These are phyloP conservation scores for Melocanna baccifera DNA, from an alignment of 176 grass and related monocot species.

Conservation along the genomic window DNA sequence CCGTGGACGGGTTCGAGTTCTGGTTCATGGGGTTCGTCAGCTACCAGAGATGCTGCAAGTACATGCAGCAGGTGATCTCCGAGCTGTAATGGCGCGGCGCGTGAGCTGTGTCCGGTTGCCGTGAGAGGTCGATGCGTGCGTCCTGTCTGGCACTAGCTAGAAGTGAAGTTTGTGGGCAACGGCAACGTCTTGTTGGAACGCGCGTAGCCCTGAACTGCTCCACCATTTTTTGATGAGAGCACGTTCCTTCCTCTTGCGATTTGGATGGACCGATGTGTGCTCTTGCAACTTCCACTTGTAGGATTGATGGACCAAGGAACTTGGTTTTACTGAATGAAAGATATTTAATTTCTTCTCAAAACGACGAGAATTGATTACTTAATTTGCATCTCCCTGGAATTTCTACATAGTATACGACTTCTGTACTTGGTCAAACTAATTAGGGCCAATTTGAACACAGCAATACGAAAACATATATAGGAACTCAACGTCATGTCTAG, in stretches of 20 bases:
- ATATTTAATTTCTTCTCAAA: not conserved
- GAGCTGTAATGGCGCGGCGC: not conserved
- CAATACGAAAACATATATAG: too few relatives aligned
- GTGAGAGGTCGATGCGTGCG: not conserved
- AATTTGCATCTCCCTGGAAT: not conserved
- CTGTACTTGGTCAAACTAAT: not conserved
- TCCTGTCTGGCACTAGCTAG: not conserved
- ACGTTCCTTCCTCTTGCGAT: slow-evolving; percentile 35
- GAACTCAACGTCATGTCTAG: too few relatives aligned
- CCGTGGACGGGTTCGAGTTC: slow-evolving; percentile 66
- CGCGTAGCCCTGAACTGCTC: slow-evolving; percentile 33
- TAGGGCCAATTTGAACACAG: too few relatives aligned
- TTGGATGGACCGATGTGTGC: slow-evolving; percentile 12
- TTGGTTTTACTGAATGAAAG: slow-evolving; percentile 37
- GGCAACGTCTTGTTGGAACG: slow-evolving; percentile 15
- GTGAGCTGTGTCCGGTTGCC: not conserved
- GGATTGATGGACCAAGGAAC: slow-evolving; percentile 27
- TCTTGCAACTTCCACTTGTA: slow-evolving; percentile 8
- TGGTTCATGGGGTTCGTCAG: slow-evolving; percentile 77
- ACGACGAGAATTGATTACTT: not conserved
- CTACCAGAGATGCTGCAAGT: slow-evolving; percentile 61
- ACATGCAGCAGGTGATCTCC: slow-evolving; percentile 56
- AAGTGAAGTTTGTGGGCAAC: slow-evolving; percentile 18
- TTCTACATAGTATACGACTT: not conserved
- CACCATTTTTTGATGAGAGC: slow-evolving; percentile 37